Evolutionary conservation across 202 grass and related monocot species (phyloP).

Genomic region (Zoysia matrella): DNA sequence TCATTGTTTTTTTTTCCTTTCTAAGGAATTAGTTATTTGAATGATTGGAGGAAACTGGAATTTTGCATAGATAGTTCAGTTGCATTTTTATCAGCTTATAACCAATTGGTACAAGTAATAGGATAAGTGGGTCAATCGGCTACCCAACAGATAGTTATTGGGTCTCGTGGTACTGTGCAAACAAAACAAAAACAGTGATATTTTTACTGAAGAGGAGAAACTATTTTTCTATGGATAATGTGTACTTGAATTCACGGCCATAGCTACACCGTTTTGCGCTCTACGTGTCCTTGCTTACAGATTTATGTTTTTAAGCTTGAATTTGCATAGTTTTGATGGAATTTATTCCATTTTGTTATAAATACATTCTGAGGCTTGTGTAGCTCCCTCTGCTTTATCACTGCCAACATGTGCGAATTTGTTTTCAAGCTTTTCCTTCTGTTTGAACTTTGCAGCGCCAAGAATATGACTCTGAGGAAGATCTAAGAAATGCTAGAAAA

Average conservation of each 20-base stretch:
- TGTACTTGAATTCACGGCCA: not conserved
- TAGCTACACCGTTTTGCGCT: not conserved
- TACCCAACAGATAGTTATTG: not conserved
- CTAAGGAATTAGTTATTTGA: conserved; percentile 1
- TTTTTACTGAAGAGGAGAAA: not conserved
- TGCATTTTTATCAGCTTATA: not conserved
- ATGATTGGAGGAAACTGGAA: not conserved
- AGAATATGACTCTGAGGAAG: conserved; percentile 82
- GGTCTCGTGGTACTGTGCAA: conserved; percentile 1
- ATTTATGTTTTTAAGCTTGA: conserved; percentile 17
- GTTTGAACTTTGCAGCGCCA: conserved; percentile 68
- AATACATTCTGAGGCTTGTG: conserved; percentile 29
- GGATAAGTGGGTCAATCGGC: not conserved
- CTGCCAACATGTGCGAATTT: not conserved
- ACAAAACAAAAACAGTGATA: not conserved
- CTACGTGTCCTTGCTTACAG: not conserved
- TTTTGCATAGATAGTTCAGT: conserved; percentile 3
- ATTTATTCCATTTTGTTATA: conserved; percentile 9
- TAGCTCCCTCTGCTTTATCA: conserved; percentile 25
- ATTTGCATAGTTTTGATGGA: conserved; percentile 27
- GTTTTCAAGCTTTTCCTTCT: conserved; percentile 25
- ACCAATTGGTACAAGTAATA: conserved; percentile 24
- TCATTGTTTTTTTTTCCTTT: not conserved
- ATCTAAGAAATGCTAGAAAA: conserved; percentile 56
- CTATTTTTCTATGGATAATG: not conserved